A percentile compares a stretch with the other conserved stretches of the same genome.
These are phyloP conservation scores for Mantamonas sphyraenae DNA, from an alignment of 78 protist genomes.

Conservation along the genomic window DNA sequence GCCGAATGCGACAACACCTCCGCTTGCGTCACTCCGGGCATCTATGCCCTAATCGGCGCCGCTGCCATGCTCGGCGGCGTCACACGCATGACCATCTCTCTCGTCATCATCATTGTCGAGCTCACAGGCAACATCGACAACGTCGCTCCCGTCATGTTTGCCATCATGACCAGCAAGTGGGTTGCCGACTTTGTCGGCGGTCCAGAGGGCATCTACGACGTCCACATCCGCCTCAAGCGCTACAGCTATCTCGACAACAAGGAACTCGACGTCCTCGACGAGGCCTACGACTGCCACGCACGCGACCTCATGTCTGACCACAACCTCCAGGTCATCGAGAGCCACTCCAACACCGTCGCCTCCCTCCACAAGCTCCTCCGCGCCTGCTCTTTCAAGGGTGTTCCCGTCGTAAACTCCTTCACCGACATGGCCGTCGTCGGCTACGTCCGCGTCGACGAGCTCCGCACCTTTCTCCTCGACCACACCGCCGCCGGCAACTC, in stretches of 20 bases:
- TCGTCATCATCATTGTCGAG: slow-evolving; percentile 53
- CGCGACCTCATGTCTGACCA: no score
- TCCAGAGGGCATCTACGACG: slow-evolving; percentile 32
- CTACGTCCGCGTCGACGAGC: not conserved
- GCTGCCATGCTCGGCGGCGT: slow-evolving; percentile 46
- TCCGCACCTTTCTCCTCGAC: no score
- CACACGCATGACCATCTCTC: slow-evolving; percentile 37
- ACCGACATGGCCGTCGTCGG: not conserved
- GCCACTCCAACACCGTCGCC: not conserved
- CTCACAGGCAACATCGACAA: slow-evolving; percentile 49
- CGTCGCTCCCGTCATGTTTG: slow-evolving; percentile 37
- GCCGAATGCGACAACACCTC: slow-evolving; percentile 2
- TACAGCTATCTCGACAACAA: slow-evolving; percentile 36
- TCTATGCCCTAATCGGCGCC: slow-evolving; percentile 66
- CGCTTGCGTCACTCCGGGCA: slow-evolving; percentile 22
- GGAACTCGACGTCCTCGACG: no score
- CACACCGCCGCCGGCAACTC: no score
- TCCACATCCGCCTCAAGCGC: slow-evolving; percentile 23
- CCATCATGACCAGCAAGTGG: slow-evolving; percentile 46
- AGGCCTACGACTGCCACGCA: no score
- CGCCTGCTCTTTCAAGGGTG: not conserved
- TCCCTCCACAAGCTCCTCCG: not conserved
- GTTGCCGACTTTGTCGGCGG: slow-evolving; percentile 36
- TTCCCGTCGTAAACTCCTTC: no score
- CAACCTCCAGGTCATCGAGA: no score